Conservation (phyloP, 2,329 filamentous ascomycete species). For the Cladophialophora psammophila region DNA sequence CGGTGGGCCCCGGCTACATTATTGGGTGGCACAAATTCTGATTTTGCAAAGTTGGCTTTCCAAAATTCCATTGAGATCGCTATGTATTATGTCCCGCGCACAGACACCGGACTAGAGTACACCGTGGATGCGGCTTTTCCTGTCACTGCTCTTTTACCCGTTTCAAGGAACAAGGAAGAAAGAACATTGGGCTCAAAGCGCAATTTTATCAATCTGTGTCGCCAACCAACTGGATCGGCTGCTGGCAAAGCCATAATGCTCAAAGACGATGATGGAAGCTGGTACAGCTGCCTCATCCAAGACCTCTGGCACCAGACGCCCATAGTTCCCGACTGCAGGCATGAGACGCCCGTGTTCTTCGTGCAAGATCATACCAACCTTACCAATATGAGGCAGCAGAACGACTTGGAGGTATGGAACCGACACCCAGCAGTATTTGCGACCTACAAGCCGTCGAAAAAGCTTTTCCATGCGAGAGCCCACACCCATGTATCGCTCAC, state of each 20-base stretch:
- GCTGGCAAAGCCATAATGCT: not conserved
- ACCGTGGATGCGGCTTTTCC: not conserved
- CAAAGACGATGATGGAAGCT: conserved; percentile 11
- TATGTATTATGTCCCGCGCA: not conserved
- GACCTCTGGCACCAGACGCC: conserved; percentile 7
- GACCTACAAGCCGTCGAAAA: not conserved
- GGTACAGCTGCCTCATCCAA: conserved; percentile 3
- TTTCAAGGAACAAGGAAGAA: not conserved
- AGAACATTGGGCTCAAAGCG: not conserved
- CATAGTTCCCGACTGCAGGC: not conserved
- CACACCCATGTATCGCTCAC: not conserved
- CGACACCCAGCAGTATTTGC: not conserved
- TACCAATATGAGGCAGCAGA: not conserved
- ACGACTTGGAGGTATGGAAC: not conserved
- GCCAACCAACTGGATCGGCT: not conserved
- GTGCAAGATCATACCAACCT: not conserved
- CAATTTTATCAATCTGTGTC: conserved; percentile 5
- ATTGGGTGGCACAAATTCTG: not conserved
- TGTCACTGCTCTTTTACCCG: not conserved
- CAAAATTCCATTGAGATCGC: not conserved
- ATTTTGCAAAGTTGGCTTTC: not conserved
- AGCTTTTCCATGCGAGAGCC: not conserved
- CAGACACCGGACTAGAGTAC: conserved; percentile 9
- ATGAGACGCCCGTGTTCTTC: conserved; percentile 4
- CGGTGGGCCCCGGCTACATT: conserved; percentile 15